Base-by-base conservation (phyloP, 1,284 basidiomycete species). In the Microbotryum scabiosae region DNA sequence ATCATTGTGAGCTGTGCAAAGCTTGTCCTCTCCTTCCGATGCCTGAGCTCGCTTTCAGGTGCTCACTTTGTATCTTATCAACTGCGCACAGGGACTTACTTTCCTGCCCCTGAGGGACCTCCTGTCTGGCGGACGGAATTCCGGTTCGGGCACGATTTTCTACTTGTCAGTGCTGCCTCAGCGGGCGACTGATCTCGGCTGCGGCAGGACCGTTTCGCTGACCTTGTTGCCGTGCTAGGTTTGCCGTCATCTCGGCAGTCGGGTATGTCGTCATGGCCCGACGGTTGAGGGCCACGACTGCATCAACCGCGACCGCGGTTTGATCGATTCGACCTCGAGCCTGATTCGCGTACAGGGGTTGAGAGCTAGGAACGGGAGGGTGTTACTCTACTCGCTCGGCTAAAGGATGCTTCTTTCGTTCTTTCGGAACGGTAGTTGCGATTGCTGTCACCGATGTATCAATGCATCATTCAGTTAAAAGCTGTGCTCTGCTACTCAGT, bases 71-170 rank as follows among this genome's bases (percentile, higher is more conserved):
- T 4, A 20, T 20, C 21, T 16, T 20, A 5, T 44, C 28, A 21
- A n/a, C 44, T 5, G 36, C 16, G 36, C 10, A 20, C 46, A 60
- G 59, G 66, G 66, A 2, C 45, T 68, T 32, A 21, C 36, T 28
- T 68, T 68, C 56, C 53, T 68, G 6, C 67, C 67, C 0, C 53
- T 68, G 16, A 60, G 67, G 5, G 60, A 68, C 16, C 12, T 41
- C 36, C 57, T 58, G 23, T 28, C 60, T 66, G 43, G 63, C 60
- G 6, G 32, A 21, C 36, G 20, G 53, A 16, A 26, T 20, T 18
- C 26, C 54, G 43, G 23, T 9, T 45, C 49, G 43, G 65, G 65
- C 2, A 61, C 62, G 8, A 60, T 68, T 5, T 68, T 68, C 41
- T 68, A 56, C 45, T 30, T 66, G 5, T 41, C 14, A 41, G 36